These are phyloP conservation scores for Amoeboaphelidium occidentale DNA, from an alignment of 371 early-diverging fungal genomes.

Conservation along the genomic window DNA sequence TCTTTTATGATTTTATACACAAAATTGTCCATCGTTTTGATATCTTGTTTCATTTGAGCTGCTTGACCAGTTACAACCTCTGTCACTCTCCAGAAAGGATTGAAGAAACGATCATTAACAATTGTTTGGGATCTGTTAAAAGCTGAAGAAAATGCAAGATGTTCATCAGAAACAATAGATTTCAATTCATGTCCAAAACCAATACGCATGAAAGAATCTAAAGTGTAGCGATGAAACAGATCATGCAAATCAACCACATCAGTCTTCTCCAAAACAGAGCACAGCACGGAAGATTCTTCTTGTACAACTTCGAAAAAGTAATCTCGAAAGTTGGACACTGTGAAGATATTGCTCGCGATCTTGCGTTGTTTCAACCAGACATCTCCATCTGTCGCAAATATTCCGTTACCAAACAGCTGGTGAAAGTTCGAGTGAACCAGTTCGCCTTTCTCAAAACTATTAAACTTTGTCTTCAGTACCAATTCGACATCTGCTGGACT, in stretches of 20 bases:
- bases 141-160: slow-evolving; percentile 21
- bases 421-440: not conserved
- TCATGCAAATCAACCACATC: slow-evolving; percentile 15
- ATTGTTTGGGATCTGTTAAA: slow-evolving; percentile 22
- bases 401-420: not conserved
- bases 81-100: slow-evolving; percentile 13
- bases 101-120: slow-evolving; percentile 8
- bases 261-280: not conserved
- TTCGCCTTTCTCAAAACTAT: not conserved
- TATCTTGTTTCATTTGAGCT: slow-evolving; percentile 8
- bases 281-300: not conserved
- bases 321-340: not conserved
- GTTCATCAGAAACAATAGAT: slow-evolving; percentile 8
- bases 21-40: slow-evolving; percentile 14
- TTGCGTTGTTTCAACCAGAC: not conserved
- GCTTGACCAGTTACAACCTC: slow-evolving; percentile 9
- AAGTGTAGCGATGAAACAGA: slow-evolving; percentile 19
- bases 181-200: slow-evolving; percentile 18
- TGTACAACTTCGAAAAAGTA: not conserved
- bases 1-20: slow-evolving; percentile 18
- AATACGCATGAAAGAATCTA: slow-evolving; percentile 22
- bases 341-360: not conserved
- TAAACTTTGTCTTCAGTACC: not conserved
- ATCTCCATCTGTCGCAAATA: not conserved
- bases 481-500: not conserved